These are phyloP conservation scores for Suillus weaverae DNA, from an alignment of 768 basidiomycete species.

Conservation along the genomic window DNA sequence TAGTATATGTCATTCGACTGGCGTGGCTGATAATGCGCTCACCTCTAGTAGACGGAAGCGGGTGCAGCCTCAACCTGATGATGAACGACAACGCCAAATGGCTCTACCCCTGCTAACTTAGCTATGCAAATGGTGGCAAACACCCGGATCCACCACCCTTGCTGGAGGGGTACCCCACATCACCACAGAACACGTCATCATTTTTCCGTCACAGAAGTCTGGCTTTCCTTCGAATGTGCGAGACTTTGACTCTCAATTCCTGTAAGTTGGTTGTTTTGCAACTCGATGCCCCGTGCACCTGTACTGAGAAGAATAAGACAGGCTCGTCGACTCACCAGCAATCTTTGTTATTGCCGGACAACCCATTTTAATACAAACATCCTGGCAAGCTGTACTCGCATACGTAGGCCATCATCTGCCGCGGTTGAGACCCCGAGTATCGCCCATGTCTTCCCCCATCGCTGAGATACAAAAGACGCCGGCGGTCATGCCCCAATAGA, in stretches of 20 bases:
- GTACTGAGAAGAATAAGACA: too few species aligned
- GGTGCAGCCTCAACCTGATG: neutral
- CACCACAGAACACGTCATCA: slow-evolving; percentile 18
- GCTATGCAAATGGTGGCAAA: too few species aligned
- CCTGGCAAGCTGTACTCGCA: neutral
- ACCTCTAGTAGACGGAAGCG: neutral
- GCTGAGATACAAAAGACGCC: neutral
- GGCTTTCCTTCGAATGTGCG: slow-evolving; percentile 15
- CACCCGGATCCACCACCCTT: too few species aligned
- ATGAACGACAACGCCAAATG: neutral
- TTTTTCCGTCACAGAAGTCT: slow-evolving; percentile 16
- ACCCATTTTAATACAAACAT: neutral
- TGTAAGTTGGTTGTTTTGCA: too few species aligned
- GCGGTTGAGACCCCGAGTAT: neutral
- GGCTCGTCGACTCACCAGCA: slow-evolving; percentile 6
- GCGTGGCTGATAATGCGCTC: neutral
- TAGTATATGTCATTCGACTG: neutral
- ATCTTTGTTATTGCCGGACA: slow-evolving; percentile 11
- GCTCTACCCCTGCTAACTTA: too few species aligned
- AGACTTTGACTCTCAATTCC: slow-evolving; percentile 37
- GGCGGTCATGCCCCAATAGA: too few species aligned
- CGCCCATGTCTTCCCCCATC: neutral
- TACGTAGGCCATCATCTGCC: neutral
- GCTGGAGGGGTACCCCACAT: neutral
- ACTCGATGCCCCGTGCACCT: too few species aligned